These are phyloP conservation scores for Tolypocladium nubicola DNA, from an alignment of 2,329 filamentous ascomycete genomes.

Conservation along the genomic window DNA sequence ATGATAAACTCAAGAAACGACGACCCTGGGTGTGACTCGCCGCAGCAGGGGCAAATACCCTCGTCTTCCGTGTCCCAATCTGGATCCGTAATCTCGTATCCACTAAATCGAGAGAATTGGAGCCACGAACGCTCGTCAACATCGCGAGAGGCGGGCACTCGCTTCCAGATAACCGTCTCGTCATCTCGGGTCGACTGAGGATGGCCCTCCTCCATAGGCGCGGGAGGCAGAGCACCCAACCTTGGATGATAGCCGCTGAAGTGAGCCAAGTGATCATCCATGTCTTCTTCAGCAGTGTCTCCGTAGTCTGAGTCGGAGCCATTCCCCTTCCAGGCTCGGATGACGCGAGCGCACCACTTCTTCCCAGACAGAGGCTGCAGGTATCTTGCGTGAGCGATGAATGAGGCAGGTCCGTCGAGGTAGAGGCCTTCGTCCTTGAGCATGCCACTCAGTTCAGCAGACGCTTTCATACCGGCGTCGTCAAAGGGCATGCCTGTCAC, in stretches of 20 bases:
- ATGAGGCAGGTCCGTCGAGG: slow-evolving; percentile 33
- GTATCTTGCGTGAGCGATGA: slow-evolving; percentile 27
- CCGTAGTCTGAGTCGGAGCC: slow-evolving; percentile 13
- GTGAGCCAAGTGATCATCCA: slow-evolving; percentile 16
- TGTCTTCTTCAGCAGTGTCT: slow-evolving; percentile 11
- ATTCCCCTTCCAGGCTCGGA: slow-evolving; percentile 30
- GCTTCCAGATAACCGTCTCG: slow-evolving; percentile 40
- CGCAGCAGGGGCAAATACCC: slow-evolving; percentile 28
- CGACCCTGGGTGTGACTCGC: slow-evolving; percentile 24
- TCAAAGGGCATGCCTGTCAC: slow-evolving; percentile 41
- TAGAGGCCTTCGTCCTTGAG: slow-evolving; percentile 43
- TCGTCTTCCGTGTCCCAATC: slow-evolving; percentile 24
- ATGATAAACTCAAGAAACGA: slow-evolving; percentile 21
- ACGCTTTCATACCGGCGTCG: slow-evolving; percentile 34
- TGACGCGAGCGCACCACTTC: slow-evolving; percentile 30
- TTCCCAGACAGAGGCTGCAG: slow-evolving; percentile 29
- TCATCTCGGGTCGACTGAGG: slow-evolving; percentile 30
- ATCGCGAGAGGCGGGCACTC: slow-evolving; percentile 31
- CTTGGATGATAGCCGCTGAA: slow-evolving; percentile 15
- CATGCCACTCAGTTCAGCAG: slow-evolving; percentile 38
- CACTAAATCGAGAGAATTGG: slow-evolving; percentile 31
- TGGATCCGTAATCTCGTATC: slow-evolving; percentile 22
- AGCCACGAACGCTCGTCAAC: slow-evolving; percentile 32
- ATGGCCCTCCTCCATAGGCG: slow-evolving; percentile 30
- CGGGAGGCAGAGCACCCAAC: slow-evolving; percentile 24